Conservation (phyloP, 345 rosid species). For the Arabis hirsuta region DNA sequence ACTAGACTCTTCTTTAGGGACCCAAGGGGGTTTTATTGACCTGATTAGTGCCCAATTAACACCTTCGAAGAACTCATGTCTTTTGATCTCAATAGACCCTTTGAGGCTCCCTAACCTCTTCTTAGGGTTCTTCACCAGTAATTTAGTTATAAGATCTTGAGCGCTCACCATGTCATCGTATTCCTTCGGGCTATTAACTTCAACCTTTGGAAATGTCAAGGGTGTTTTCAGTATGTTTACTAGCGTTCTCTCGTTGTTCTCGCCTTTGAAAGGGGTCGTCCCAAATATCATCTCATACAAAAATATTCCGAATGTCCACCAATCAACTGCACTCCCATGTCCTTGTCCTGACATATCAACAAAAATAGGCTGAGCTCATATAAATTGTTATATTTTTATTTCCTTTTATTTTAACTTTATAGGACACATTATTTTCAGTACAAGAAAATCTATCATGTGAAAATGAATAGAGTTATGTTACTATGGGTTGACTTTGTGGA, state of each 20-base stretch:
- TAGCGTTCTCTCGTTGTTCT: conserved; percentile 82
- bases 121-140: conserved; percentile 81
- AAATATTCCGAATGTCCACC: conserved; percentile 96
- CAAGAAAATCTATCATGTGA: no score
- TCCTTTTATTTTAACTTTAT: no score
- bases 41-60: conserved; percentile 91
- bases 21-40: conserved; percentile 80
- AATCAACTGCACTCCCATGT: conserved; percentile 94
- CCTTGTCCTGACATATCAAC: conserved; percentile 62
- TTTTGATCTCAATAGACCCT: conserved; percentile 82
- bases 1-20: conserved; percentile 52
- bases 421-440: neutral
- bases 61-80: conserved; percentile 84
- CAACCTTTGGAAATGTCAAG: conserved; percentile 68
- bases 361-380: neutral
- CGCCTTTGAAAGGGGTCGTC: conserved; percentile 89
- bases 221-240: conserved; percentile 85
- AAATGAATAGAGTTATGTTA: neutral
- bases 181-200: conserved; percentile 57
- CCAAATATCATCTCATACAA: conserved; percentile 89
- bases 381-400: neutral
- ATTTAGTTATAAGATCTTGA: conserved; percentile 73
- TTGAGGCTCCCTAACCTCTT: conserved; percentile 76
- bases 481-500: no score
- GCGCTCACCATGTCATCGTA: conserved; percentile 64